Evolutionary conservation across 163 green algal species (phyloP).

Genomic region (Prototheca stagnorum): DNA sequence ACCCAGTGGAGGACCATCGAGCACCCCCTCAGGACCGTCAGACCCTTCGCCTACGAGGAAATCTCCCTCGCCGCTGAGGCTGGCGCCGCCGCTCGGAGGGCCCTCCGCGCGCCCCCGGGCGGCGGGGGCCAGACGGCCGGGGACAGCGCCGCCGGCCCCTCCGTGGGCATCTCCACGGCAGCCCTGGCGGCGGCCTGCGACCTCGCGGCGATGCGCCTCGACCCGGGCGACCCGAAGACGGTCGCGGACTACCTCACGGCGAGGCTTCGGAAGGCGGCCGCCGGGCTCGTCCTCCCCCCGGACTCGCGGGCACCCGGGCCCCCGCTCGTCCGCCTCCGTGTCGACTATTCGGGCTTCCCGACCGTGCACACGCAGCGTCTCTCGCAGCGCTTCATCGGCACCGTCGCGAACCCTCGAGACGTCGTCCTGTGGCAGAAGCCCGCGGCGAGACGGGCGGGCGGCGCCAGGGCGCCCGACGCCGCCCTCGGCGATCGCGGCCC

Average conservation of each 20-base stretch:
- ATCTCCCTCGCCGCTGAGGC: conserved; percentile 48
- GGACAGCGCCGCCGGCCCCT: too few species aligned
- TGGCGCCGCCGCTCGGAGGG: too few species aligned
- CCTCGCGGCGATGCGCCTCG: conserved; percentile 28
- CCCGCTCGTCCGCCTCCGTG: conserved; percentile 56
- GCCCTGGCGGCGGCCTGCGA: too few species aligned
- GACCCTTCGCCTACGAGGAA: conserved; percentile 68
- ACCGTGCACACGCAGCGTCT: conserved; percentile 92
- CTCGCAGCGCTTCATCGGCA: conserved; percentile 82
- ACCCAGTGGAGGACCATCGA: conserved; percentile 51
- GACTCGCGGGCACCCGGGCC: conserved; percentile 15
- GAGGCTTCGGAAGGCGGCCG: conserved; percentile 45
- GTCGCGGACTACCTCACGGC: conserved; percentile 47
- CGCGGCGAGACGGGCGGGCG: conserved; percentile 4
- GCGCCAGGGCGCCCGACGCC: too few species aligned
- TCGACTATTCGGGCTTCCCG: conserved; percentile 93
- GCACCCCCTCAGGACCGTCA: conserved; percentile 52
- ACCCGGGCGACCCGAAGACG: conserved; percentile 31
- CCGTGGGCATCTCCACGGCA: too few species aligned
- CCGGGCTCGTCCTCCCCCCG: not conserved
- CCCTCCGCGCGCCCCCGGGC: too few species aligned
- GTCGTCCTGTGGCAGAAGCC: conserved; percentile 85
- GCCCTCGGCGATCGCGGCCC: not conserved
- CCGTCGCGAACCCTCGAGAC: conserved; percentile 91
- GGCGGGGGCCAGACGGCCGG: too few species aligned